phyloP scores from a whole-genome alignment of 164 flowering plant genomes.

The Buxus sempervirens region DNA sequence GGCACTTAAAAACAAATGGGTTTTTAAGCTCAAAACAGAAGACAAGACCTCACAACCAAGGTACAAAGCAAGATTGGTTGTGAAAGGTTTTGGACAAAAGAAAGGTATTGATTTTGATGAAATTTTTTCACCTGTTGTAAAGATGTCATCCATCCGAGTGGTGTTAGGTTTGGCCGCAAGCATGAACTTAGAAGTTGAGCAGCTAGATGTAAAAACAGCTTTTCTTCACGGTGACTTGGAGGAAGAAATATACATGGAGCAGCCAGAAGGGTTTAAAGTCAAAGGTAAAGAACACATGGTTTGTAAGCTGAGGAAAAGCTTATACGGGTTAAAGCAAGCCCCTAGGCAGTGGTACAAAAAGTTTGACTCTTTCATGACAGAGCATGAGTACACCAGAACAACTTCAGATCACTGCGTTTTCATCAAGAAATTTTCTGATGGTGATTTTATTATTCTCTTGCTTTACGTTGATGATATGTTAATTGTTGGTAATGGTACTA shows the following conservation, averaged over 20 bases:
- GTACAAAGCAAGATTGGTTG: not conserved
- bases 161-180: not conserved
- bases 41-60: not conserved
- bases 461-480: not conserved
- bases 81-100: not conserved
- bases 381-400: not conserved
- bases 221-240: not conserved
- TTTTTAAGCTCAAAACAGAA: not conserved
- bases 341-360: not conserved
- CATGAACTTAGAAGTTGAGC: not conserved
- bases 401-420: not conserved
- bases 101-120: slow-evolving; percentile 9
- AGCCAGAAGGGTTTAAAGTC: no score
- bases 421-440: not conserved
- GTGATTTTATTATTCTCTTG: not conserved
- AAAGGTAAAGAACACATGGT: not conserved
- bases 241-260: not conserved
- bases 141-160: not conserved
- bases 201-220: not conserved
- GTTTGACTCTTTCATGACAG: not conserved
- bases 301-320: not conserved
- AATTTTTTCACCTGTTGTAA: slow-evolving; percentile 1
- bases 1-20: not conserved
- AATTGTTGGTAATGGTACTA: not conserved
- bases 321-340: not conserved